Percentiles rank a stretch among this genome's conserved stretches.
Evolutionary conservation across 2,329 filamentous ascomycete species (phyloP).

Genomic region (Sporothrix variecibatus): DNA sequence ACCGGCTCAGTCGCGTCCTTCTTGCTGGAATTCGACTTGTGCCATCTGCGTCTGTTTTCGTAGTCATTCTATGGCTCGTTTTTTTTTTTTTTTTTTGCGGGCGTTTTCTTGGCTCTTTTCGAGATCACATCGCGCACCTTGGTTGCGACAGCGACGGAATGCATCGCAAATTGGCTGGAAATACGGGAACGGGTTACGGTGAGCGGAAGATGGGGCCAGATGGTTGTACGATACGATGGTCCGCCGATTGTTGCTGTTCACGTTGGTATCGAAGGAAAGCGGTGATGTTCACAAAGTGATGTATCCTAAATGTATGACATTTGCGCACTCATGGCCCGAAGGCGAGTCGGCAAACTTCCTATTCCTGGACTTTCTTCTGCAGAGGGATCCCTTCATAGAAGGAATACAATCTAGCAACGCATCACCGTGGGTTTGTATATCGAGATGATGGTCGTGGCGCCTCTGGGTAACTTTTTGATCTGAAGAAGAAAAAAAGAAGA

Average conservation of each 20-base stretch:
- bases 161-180: slow-evolving; percentile 5
- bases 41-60: background rate
- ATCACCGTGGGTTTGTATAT: slow-evolving; percentile 54
- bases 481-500: slow-evolving; percentile 49
- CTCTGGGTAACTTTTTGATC: slow-evolving; percentile 65
- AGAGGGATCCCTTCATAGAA: slow-evolving; percentile 42
- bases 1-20: background rate
- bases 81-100: background rate
- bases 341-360: slow-evolving; percentile 61
- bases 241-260: background rate
- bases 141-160: slow-evolving; percentile 1
- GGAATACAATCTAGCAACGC: slow-evolving; percentile 56
- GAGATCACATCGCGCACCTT: background rate
- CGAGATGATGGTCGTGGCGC: slow-evolving; percentile 65
- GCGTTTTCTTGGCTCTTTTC: background rate
- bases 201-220: background rate
- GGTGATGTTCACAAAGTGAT: slow-evolving; percentile 39
- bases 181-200: background rate
- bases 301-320: slow-evolving; percentile 63
- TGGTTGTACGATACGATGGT: background rate
- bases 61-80: background rate
- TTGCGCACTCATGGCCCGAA: slow-evolving; percentile 50
- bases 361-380: slow-evolving; percentile 62
- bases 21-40: background rate
- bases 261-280: slow-evolving; percentile 38